Base-by-base conservation (phyloP, 176 grass and related monocot genomes). In the Poa pratensis region DNA sequence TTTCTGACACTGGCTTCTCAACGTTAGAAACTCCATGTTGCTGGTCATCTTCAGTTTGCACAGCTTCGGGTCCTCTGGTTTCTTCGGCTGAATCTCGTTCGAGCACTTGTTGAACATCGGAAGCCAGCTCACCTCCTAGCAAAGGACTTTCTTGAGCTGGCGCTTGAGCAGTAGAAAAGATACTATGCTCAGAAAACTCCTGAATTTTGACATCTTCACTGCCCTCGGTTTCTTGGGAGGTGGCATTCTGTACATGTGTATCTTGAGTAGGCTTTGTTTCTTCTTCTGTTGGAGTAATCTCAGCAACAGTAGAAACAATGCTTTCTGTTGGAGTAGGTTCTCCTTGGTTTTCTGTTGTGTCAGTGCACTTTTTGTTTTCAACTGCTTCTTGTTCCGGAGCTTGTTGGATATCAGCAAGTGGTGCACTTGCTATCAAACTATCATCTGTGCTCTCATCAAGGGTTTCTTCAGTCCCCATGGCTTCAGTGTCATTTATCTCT, bases 61-160 rank as follows among this genome's bases (percentile, higher is more conserved):
- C 11, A 19, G 26, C 64, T 83, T 62, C 82, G 17, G 17, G 69
- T 40, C 42, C 87, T 39, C 4, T 74, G 10, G 82, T 69, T 76
- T 76, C 60, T 89, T 85, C 69, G 59, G 69, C 50, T 50, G 70
- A 68, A 67, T 42, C 37, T 49, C 74, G 57, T 58, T 85, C 82
- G 53, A 68, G 58, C 34, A 37, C 69, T 80, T 89, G 57, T 46
- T 75, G 87, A 54, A 57, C 48, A 58, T 68, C 68, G 26, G 57
- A 40, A 48, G 26, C 9, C 23, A 59, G 45, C 24, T 46, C 45
- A 46, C 10, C 45, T 46, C 45, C 45, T 46, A 46, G 45, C 45
- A 46, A 46, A 46, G 45, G 45, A 46, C 45, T 46, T 46, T 46
- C 45, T 48, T 13, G 10, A 48, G 42, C 42, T 43, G 42, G 0